Percentiles rank a stretch among this genome's conserved stretches.
phyloP scores from a whole-genome alignment of 2,329 filamentous ascomycete genomes.

The Phialemonium atrogriseum region DNA sequence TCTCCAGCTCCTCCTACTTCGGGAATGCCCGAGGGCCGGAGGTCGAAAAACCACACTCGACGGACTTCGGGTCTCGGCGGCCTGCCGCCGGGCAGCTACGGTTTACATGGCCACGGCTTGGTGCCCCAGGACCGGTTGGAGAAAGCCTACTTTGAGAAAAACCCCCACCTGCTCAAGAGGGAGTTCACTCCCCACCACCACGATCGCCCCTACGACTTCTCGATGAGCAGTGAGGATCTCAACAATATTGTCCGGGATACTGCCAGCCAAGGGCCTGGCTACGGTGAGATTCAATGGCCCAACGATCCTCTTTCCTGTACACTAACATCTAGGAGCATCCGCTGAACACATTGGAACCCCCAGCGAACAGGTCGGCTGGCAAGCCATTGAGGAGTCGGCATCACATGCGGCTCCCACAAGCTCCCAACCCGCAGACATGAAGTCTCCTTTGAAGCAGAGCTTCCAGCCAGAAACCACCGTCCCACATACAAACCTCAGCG shows the following conservation, averaged over 20 bases:
- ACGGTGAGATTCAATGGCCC: slow-evolving; percentile 32
- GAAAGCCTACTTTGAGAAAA: slow-evolving; percentile 86
- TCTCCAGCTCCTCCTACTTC: slow-evolving; percentile 58
- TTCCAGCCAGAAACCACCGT: slow-evolving; percentile 19
- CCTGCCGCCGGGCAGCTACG: slow-evolving; percentile 80
- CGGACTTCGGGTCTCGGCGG: slow-evolving; percentile 65
- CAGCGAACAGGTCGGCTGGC: slow-evolving; percentile 83
- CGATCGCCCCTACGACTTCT: slow-evolving; percentile 60
- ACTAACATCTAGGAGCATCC: slow-evolving; percentile 44
- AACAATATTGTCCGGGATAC: slow-evolving; percentile 82
- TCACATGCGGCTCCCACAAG: slow-evolving; percentile 66
- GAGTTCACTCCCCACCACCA: slow-evolving; percentile 53
- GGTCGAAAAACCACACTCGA: slow-evolving; percentile 52
- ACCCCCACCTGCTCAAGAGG: slow-evolving; percentile 73
- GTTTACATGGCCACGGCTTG: slow-evolving; percentile 80
- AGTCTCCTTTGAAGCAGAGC: slow-evolving; percentile 22
- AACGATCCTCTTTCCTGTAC: slow-evolving; percentile 20
- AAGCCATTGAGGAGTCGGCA: slow-evolving; percentile 76
- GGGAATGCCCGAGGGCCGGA: slow-evolving; percentile 22
- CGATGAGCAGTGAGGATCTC: slow-evolving; percentile 80
- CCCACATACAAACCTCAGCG: slow-evolving; percentile 19
- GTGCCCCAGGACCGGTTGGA: slow-evolving; percentile 73
- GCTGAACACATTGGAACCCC: slow-evolving; percentile 63
- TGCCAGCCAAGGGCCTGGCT: slow-evolving; percentile 41
- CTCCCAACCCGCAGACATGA: slow-evolving; percentile 36